phyloP scores from a whole-genome alignment of 805 yeast species.

The Candida insectorum region DNA sequence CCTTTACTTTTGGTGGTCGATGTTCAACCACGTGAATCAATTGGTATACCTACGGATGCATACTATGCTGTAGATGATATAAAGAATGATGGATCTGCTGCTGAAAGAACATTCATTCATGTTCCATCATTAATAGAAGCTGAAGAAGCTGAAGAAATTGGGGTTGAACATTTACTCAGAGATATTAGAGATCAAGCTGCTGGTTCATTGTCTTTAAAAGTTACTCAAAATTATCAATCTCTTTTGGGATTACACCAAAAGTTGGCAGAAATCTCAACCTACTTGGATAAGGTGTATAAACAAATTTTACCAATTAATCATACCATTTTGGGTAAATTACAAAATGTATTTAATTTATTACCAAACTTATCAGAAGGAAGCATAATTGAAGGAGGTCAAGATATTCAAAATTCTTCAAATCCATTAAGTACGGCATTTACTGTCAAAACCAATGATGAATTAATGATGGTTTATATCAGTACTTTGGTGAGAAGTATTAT shows the following conservation, averaged over 20 bases:
- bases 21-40: conserved; percentile 64
- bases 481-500: conserved; percentile 90
- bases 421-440: conserved; percentile 79
- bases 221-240: conserved; percentile 87
- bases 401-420: conserved; percentile 28
- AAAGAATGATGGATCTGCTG: conserved; percentile 90
- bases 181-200: conserved; percentile 97
- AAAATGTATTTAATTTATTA: conserved; percentile 88
- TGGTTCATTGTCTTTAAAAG: conserved; percentile 80
- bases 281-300: conserved; percentile 68
- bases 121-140: conserved; percentile 92
- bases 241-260: conserved; percentile 81
- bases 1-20: conserved; percentile 90
- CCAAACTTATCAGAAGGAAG: conserved; percentile 60
- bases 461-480: conserved; percentile 89
- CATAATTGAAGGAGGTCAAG: conserved; percentile 13
- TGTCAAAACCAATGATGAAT: conserved; percentile 90
- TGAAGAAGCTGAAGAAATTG: conserved; percentile 98
- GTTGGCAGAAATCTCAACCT: conserved; percentile 70
- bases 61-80: conserved; percentile 92
- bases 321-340: conserved; percentile 84
- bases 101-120: conserved; percentile 90
- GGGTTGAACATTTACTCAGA: conserved; percentile 92
- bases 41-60: conserved; percentile 95
- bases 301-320: conserved; percentile 85